A percentile compares a stretch with the other conserved stretches of the same genome.
Evolutionary conservation across 1,284 basidiomycete genomes (phyloP).

Genomic region (Marasmius tenuissimus): DNA sequence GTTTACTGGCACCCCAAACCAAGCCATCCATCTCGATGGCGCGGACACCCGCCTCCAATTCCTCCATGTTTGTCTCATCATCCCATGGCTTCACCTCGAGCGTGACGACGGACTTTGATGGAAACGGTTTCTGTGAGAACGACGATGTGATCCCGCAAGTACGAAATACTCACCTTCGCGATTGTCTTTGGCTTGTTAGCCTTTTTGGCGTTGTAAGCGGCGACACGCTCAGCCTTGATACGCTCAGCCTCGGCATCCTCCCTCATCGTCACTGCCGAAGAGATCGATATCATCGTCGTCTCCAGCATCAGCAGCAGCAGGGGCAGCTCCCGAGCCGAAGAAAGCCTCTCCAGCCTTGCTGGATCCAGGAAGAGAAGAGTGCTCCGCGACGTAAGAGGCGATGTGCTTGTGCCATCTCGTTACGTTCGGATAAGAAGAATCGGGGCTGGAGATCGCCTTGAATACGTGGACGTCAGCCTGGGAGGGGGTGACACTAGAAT

Average conservation of each 20-base stretch:
- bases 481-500: slow-evolving; percentile 83
- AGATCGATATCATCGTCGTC: slow-evolving; percentile 94
- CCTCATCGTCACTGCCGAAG: slow-evolving; percentile 91
- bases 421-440: slow-evolving; percentile 75
- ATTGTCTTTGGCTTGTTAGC: slow-evolving; percentile 86
- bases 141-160: background rate
- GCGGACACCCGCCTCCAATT: slow-evolving; percentile 82
- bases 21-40: slow-evolving; percentile 90
- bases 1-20: slow-evolving; percentile 91
- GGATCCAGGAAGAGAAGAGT: slow-evolving; percentile 79
- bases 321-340: slow-evolving; percentile 46
- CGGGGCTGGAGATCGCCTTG: slow-evolving; percentile 74
- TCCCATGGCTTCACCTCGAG: slow-evolving; percentile 99
- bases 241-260: slow-evolving; percentile 92
- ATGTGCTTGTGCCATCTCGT: slow-evolving; percentile 96
- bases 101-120: slow-evolving; percentile 83
- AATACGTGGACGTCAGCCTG: slow-evolving; percentile 97
- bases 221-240: slow-evolving; percentile 94
- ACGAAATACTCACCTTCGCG: slow-evolving; percentile 74
- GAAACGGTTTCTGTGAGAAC: slow-evolving; percentile 16
- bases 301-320: slow-evolving; percentile 50
- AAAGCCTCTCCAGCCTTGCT: slow-evolving; percentile 82
- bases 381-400: slow-evolving; percentile 82
- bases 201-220: slow-evolving; percentile 93
- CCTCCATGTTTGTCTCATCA: slow-evolving; percentile 96